Base-by-base conservation (phyloP, 169 alveolate genomes). In the Cryptosporidium xiaoi region DNA sequence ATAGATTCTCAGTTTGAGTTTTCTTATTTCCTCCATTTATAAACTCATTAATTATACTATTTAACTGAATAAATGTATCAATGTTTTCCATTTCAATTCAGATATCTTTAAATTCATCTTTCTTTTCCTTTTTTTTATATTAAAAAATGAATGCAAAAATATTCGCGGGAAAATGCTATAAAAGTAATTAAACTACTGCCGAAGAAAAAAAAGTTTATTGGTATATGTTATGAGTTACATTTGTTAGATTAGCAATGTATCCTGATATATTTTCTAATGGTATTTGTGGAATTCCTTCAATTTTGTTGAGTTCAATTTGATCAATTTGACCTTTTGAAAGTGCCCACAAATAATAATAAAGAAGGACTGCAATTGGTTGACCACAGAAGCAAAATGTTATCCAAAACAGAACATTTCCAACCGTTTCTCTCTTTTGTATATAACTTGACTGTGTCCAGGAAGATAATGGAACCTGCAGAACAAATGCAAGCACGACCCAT, bases 401-500 rank as follows among this genome's bases (percentile, higher is more conserved):
- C 99, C 99, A 97, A 82, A 96, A 97, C 50, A 95, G 51, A 3
- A 94, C 87, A 83, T 97, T 97, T 13, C 98, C 98, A 18, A 95
- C 71, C 3, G 95, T 94, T 65, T 91, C 91, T 82, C 93, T 90
- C 33, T 83, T 93, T 83, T 93, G 93, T 36, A 95, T 65, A 12
- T 50, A 67, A 2, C 83, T 83, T 65, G 84, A 51, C 44, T 83
- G 84, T 20, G 84, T 68, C 82, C 83, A 83, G 24, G 77, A 83
- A 36, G 91, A 67, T 6, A 51, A 56, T 20, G 69, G 67, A 8
- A 60, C 56, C 51, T 34, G 82, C 56, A 90, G 82, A 18, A 91
- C 84, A 64, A 91, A 91, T 3, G 93, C 92, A 51, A 84, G 92
- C 83, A 95, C 95, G 3, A 94, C 95, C 91, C 93, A 94, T 46